Conservation (phyloP, 768 basidiomycete genomes). For the Kwoniella heveanensis region DNA sequence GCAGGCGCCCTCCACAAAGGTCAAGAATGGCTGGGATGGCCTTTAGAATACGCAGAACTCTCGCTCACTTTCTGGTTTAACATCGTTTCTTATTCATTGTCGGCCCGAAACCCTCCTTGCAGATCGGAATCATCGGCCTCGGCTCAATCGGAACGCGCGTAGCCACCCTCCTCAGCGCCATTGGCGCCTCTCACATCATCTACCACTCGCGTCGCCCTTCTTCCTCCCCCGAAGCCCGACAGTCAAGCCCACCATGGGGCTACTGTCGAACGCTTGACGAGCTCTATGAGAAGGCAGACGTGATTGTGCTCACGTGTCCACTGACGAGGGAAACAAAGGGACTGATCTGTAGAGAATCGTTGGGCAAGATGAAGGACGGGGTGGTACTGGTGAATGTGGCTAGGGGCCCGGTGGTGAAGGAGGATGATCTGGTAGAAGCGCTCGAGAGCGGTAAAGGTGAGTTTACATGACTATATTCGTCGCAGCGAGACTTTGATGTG, state of each 20-base stretch:
- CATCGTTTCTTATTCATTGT: too few species aligned
- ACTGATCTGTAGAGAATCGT: constrained; percentile 33
- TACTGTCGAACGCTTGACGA: constrained; percentile 50
- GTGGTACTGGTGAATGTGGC: constrained; percentile 52
- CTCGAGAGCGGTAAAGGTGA: constrained; percentile 53
- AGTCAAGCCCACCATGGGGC: constrained; percentile 19
- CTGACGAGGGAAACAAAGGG: constrained; percentile 45
- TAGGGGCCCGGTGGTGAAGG: constrained; percentile 53
- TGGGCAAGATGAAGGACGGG: constrained; percentile 49
- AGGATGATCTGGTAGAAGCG: constrained; percentile 54
- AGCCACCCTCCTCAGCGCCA: constrained; percentile 41
- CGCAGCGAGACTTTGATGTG: too few species aligned
- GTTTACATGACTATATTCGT: too few species aligned
- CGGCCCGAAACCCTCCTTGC: too few species aligned
- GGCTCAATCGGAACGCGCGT: constrained; percentile 55
- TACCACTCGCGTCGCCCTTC: constrained; percentile 52
- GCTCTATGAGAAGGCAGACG: constrained; percentile 42
- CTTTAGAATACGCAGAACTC: too few species aligned
- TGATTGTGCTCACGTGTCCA: constrained; percentile 48
- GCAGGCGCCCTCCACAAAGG: neutral
- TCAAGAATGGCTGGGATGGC: too few species aligned
- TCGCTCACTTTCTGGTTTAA: too few species aligned
- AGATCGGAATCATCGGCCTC: constrained; percentile 56
- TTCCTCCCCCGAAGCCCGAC: constrained; percentile 14
- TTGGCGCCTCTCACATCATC: constrained; percentile 51